Evolutionary conservation across 1,284 basidiomycete genomes (phyloP).

Genomic region (Lentinus polychrous): DNA sequence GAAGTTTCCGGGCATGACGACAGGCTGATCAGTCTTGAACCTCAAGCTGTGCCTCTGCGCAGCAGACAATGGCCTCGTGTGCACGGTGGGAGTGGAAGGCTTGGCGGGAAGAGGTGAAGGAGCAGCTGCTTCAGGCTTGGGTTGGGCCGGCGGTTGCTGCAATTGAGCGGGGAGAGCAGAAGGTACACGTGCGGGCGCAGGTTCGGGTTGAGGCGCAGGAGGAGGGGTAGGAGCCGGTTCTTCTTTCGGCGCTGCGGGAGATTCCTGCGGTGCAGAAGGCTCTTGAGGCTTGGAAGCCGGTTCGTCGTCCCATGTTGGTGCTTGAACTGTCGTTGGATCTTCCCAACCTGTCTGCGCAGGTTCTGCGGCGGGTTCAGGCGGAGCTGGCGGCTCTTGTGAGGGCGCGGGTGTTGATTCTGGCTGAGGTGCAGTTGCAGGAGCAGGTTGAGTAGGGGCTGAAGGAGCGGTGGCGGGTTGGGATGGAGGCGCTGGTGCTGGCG

Average conservation of each 20-base stretch:
- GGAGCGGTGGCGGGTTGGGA: conserved; percentile 21
- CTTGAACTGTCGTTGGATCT: conserved; percentile 66
- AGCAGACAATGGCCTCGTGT: conserved; percentile 39
- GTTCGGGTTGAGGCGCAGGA: conserved; percentile 27
- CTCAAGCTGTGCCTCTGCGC: conserved; percentile 50
- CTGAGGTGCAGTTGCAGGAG: conserved; percentile 17
- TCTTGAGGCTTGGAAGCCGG: conserved; percentile 32
- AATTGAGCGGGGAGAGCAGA: conserved; percentile 28
- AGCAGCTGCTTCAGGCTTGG: conserved; percentile 12
- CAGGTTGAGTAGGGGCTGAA: conserved; percentile 17
- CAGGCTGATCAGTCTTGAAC: conserved; percentile 69
- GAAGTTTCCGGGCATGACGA: conserved; percentile 64
- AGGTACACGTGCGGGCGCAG: conserved; percentile 22
- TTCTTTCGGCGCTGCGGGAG: conserved; percentile 13
- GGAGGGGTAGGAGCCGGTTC: conserved; percentile 13
- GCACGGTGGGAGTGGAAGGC: conserved; percentile 28
- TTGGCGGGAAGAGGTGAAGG: conserved; percentile 27
- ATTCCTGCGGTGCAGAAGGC: conserved; percentile 17
- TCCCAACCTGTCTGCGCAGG: conserved; percentile 46
- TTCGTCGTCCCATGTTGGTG: conserved; percentile 72
- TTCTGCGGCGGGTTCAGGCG: conserved; percentile 30
- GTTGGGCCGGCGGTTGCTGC: conserved; percentile 16
- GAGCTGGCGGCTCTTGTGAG: conserved; percentile 19
- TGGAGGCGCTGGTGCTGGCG: conserved; percentile 24
- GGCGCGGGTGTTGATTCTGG: conserved; percentile 22